phyloP scores from a whole-genome alignment of 768 basidiomycete species.

The Boletus fagicola region DNA sequence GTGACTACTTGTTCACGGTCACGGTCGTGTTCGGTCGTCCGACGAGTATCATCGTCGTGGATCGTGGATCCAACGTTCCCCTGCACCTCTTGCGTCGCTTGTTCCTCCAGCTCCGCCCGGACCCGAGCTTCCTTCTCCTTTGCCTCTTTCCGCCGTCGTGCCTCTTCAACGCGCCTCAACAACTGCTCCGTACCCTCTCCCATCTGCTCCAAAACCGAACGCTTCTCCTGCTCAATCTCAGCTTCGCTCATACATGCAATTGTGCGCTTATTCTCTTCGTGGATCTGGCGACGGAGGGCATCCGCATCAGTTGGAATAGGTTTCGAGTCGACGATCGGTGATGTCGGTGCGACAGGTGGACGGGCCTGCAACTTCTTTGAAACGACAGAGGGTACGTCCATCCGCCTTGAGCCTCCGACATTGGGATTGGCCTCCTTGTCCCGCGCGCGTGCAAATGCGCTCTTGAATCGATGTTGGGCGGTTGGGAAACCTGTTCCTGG shows the following conservation, averaged over 20 bases:
- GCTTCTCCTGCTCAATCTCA: constrained; percentile 63
- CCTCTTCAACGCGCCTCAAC: constrained; percentile 39
- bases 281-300: constrained; percentile 57
- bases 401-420: constrained; percentile 19
- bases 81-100: background rate
- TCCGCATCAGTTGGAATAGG: constrained; percentile 26
- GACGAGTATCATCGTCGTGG: background rate
- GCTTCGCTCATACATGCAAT: constrained; percentile 69
- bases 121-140: background rate
- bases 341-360: background rate
- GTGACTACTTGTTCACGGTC: background rate
- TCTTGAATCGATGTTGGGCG: constrained; percentile 62
- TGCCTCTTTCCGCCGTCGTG: constrained; percentile 17
- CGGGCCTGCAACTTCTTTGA: constrained; percentile 18
- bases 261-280: constrained; percentile 60
- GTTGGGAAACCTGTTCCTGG: constrained; percentile 56
- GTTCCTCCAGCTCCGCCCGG: background rate
- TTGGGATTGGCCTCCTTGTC: constrained; percentile 35
- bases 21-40: background rate
- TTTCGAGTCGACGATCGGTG: constrained; percentile 7
- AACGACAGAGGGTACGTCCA: constrained; percentile 25
- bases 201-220: constrained; percentile 68
- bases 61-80: background rate
- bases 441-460: constrained; percentile 54
- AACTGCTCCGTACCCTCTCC: constrained; percentile 65